These are phyloP conservation scores for Eimeria sp. DNA, from an alignment of 169 alveolate genomes.

Conservation along the genomic window DNA sequence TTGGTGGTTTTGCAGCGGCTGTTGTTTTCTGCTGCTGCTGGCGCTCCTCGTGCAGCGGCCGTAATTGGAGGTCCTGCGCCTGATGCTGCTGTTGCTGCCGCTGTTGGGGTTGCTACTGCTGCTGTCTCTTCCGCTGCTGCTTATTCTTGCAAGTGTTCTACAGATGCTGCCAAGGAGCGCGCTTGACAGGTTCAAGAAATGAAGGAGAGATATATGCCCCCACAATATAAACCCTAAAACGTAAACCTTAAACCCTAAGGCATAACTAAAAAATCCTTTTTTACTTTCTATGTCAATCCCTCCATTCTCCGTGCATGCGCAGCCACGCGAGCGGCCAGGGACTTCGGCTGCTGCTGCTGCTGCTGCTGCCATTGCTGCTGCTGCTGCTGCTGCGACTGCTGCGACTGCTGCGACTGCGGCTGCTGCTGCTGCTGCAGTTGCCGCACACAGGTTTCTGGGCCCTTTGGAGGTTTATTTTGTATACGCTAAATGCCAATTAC, in stretches of 20 bases:
- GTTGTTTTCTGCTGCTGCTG: neutral
- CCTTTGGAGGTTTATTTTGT: neutral
- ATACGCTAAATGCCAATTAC: neutral
- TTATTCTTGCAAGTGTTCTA: neutral
- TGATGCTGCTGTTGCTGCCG: neutral
- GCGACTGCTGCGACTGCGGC: neutral
- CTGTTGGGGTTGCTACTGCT: neutral
- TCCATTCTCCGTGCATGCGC: constrained; percentile 7
- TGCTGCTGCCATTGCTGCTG: neutral
- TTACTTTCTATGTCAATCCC: neutral
- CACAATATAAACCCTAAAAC: neutral
- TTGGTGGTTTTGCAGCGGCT: neutral
- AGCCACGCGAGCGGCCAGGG: neutral
- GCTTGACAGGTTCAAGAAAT: neutral
- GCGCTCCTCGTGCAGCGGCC: neutral
- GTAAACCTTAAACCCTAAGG: neutral
- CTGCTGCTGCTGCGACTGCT: constrained; percentile 3
- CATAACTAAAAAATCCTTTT: neutral
- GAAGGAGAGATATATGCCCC: neutral
- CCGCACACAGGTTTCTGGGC: neutral
- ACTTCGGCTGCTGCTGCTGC: neutral
- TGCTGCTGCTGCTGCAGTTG: neutral
- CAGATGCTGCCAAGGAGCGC: neutral
- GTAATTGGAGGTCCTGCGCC: neutral
- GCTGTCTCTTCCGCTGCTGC: neutral